Conservation (phyloP, 768 basidiomycete species). For the Tylopilus rubrobrunneus region DNA sequence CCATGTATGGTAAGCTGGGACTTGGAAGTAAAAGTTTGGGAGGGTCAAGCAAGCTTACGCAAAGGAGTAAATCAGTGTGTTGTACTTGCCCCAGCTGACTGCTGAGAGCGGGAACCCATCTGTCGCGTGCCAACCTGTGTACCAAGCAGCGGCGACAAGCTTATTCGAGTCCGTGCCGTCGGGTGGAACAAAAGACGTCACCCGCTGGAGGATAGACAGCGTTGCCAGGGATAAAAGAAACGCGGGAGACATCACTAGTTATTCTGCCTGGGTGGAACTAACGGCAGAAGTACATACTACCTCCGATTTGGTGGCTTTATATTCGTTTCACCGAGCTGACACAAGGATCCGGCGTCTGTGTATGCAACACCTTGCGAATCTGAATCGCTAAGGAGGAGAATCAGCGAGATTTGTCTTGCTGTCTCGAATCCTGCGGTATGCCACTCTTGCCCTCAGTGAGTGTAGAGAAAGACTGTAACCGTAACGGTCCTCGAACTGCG, state of each 20-base stretch:
- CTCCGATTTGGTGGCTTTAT: too few relatives aligned
- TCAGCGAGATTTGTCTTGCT: too few relatives aligned
- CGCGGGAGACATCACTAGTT: neutral
- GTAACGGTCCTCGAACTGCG: too few relatives aligned
- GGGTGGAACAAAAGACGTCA: neutral
- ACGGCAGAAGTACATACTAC: neutral
- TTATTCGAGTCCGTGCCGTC: neutral
- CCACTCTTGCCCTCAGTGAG: too few relatives aligned
- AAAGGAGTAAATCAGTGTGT: slow-evolving; percentile 65
- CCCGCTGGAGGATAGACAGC: neutral
- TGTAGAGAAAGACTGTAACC: too few relatives aligned
- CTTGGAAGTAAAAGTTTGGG: neutral
- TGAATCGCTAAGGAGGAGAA: too few relatives aligned
- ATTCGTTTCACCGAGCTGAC: too few relatives aligned
- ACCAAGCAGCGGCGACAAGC: neutral
- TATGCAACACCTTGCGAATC: too few relatives aligned
- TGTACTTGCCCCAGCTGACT: slow-evolving; percentile 72
- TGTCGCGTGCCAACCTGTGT: slow-evolving; percentile 32
- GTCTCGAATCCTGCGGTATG: too few relatives aligned
- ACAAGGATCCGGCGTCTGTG: too few relatives aligned
- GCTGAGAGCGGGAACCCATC: slow-evolving; percentile 47
- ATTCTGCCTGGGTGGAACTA: neutral
- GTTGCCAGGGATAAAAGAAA: neutral
- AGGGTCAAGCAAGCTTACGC: slow-evolving; percentile 37
- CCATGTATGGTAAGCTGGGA: neutral